A percentile compares a stretch with the other conserved stretches of the same genome.
Conservation (phyloP, 805 yeast species). For the Kazachstania bromeliacearum region DNA sequence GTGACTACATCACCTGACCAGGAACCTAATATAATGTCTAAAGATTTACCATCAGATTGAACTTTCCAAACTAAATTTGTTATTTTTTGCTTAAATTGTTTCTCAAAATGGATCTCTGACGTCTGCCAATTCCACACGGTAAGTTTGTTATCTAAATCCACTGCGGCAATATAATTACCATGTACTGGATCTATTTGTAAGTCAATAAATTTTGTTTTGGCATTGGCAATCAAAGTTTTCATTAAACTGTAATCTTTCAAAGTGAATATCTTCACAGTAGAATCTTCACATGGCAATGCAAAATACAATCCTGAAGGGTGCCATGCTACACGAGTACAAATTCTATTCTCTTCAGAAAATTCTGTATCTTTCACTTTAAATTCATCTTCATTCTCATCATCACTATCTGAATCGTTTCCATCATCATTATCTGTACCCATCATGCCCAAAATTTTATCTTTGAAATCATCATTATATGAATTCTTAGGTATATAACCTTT, state of each 20-base stretch:
- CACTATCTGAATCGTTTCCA: slow-evolving; percentile 14
- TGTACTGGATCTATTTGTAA: slow-evolving; percentile 49
- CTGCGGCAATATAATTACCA: slow-evolving; percentile 51
- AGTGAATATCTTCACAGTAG: slow-evolving; percentile 37
- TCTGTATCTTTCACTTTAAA: slow-evolving; percentile 29
- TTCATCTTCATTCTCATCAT: slow-evolving; percentile 36
- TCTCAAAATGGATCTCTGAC: slow-evolving; percentile 28
- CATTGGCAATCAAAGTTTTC: slow-evolving; percentile 9
- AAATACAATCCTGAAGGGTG: slow-evolving; percentile 57
- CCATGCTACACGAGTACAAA: slow-evolving; percentile 58
- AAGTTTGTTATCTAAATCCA: slow-evolving; percentile 42
- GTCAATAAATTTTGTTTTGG: slow-evolving; percentile 34
- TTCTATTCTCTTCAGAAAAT: slow-evolving; percentile 31
- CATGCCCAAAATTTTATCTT: slow-evolving; percentile 18
- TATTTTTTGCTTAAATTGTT: slow-evolving; percentile 21
- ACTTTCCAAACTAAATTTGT: slow-evolving; percentile 32
- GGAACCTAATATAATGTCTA: slow-evolving; percentile 29
- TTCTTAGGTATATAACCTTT: slow-evolving; percentile 30
- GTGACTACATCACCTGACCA: slow-evolving; percentile 34
- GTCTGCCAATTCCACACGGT: slow-evolving; percentile 46
- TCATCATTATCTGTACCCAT: slow-evolving; percentile 5
- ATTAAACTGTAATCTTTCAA: slow-evolving; percentile 20
- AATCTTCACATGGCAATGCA: slow-evolving; percentile 52
- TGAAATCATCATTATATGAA: slow-evolving; percentile 16
- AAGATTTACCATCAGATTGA: slow-evolving; percentile 12